phyloP scores from a whole-genome alignment of 192 early-diverging fungal genomes.

The Umbelopsis isabellina region DNA sequence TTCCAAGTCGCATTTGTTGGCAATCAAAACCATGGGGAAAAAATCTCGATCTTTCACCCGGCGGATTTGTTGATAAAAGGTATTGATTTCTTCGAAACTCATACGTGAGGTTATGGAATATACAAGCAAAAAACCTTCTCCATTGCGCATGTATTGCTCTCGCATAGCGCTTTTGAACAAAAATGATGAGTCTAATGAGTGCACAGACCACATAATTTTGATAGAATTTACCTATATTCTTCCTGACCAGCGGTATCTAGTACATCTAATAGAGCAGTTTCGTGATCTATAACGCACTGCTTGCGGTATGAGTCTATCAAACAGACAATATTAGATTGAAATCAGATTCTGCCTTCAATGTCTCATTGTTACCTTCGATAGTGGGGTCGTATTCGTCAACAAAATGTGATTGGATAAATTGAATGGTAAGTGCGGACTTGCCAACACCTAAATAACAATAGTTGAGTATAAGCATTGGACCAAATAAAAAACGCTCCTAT shows the following conservation, averaged over 20 bases:
- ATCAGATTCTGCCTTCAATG: not conserved
- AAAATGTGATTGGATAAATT: conserved; percentile 84
- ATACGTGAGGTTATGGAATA: conserved; percentile 91
- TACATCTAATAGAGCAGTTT: conserved; percentile 87
- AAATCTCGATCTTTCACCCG: conserved; percentile 92
- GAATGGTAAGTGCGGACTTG: conserved; percentile 85
- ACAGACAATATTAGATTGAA: not conserved
- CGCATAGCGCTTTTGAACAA: conserved; percentile 68
- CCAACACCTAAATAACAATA: conserved; percentile 59
- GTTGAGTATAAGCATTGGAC: not conserved
- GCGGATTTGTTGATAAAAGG: conserved; percentile 90
- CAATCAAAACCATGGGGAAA: conserved; percentile 86
- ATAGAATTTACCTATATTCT: conserved; percentile 74
- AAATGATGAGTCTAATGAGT: too few species aligned
- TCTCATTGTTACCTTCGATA: conserved; percentile 72
- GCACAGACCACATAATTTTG: not conserved
- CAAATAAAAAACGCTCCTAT: not conserved
- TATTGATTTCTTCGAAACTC: conserved; percentile 90
- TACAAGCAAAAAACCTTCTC: conserved; percentile 93
- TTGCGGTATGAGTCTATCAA: conserved; percentile 89
- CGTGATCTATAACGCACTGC: conserved; percentile 91
- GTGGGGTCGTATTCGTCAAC: conserved; percentile 97
- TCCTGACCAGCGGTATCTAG: conserved; percentile 98
- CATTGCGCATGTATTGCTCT: conserved; percentile 96
- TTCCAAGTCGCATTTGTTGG: conserved; percentile 90